Conservation (phyloP, 108 stramenopile genomes). For the Conticribra weissflogii region DNA sequence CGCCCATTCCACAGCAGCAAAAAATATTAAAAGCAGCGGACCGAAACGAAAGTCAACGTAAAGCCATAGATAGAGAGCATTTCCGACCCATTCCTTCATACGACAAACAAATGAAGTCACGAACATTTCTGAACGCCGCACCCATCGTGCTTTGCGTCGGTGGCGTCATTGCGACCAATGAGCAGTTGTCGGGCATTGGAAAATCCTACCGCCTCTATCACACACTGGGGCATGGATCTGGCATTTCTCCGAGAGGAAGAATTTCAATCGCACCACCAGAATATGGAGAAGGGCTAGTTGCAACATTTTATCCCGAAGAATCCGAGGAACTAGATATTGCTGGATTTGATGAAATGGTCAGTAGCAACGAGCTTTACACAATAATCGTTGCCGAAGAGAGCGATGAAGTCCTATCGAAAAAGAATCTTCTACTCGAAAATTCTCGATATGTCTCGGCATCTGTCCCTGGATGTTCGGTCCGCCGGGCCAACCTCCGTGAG, state of each 20-base stretch:
- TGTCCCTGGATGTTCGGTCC: slow-evolving; percentile 47
- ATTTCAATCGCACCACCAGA: slow-evolving; percentile 40
- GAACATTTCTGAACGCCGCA: too few species aligned
- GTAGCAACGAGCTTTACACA: slow-evolving; percentile 38
- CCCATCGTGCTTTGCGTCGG: background rate
- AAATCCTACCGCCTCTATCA: slow-evolving; percentile 45
- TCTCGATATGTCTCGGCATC: slow-evolving; percentile 34
- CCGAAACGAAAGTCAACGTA: too few species aligned
- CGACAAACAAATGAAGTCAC: background rate
- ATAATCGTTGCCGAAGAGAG: slow-evolving; percentile 29
- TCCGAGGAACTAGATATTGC: slow-evolving; percentile 26
- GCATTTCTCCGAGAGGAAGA: slow-evolving; percentile 36
- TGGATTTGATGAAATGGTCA: slow-evolving; percentile 43
- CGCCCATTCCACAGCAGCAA: too few species aligned
- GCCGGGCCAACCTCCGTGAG: slow-evolving; percentile 57
- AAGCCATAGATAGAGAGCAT: too few species aligned
- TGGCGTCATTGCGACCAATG: background rate
- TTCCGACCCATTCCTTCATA: too few species aligned
- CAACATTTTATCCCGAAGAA: slow-evolving; percentile 25
- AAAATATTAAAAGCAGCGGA: too few species aligned
- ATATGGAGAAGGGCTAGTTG: slow-evolving; percentile 21
- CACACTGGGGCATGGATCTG: slow-evolving; percentile 27
- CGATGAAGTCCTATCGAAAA: slow-evolving; percentile 5
- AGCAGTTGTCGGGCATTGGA: slow-evolving; percentile 8
- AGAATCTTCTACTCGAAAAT: slow-evolving; percentile 2